These are phyloP conservation scores for Remersonia thermophila DNA, from an alignment of 2,329 filamentous ascomycete genomes.

Conservation along the genomic window DNA sequence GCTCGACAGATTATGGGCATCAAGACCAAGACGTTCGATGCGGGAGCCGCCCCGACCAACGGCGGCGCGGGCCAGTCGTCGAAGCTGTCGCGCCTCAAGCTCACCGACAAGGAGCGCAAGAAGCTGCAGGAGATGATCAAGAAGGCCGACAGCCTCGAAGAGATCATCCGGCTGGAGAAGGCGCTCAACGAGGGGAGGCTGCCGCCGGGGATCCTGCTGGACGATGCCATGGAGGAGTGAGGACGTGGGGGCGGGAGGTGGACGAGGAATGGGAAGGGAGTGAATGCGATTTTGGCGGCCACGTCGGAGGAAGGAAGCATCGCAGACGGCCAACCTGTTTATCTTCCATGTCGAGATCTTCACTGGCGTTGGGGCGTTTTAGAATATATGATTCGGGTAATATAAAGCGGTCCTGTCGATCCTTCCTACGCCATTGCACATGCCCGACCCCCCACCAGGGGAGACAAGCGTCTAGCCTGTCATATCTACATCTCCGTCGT, in stretches of 20 bases:
- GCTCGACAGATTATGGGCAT: slow-evolving; percentile 60
- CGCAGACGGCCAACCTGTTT: too few species aligned
- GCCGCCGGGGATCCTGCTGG: slow-evolving; percentile 52
- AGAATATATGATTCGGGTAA: background rate
- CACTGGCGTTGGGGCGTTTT: background rate
- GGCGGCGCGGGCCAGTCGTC: slow-evolving; percentile 30
- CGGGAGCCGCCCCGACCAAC: slow-evolving; percentile 26
- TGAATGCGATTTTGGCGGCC: too few species aligned
- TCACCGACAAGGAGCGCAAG: slow-evolving; percentile 81
- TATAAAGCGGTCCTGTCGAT: too few species aligned
- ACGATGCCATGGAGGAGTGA: slow-evolving; percentile 51
- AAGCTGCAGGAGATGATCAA: slow-evolving; percentile 76
- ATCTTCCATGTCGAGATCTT: background rate
- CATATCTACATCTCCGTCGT: slow-evolving; percentile 49
- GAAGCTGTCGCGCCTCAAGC: slow-evolving; percentile 65
- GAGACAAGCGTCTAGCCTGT: slow-evolving; percentile 28
- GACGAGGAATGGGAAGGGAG: too few species aligned
- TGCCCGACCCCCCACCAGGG: background rate
- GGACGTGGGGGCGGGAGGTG: background rate
- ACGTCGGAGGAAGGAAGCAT: too few species aligned
- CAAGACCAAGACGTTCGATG: slow-evolving; percentile 66
- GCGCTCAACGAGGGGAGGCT: slow-evolving; percentile 81
- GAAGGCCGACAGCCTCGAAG: slow-evolving; percentile 77
- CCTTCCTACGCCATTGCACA: too few species aligned
- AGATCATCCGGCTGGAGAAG: slow-evolving; percentile 84